phyloP scores from a whole-genome alignment of 2,329 filamentous ascomycete genomes.

The Ophiostoma perfectum region DNA sequence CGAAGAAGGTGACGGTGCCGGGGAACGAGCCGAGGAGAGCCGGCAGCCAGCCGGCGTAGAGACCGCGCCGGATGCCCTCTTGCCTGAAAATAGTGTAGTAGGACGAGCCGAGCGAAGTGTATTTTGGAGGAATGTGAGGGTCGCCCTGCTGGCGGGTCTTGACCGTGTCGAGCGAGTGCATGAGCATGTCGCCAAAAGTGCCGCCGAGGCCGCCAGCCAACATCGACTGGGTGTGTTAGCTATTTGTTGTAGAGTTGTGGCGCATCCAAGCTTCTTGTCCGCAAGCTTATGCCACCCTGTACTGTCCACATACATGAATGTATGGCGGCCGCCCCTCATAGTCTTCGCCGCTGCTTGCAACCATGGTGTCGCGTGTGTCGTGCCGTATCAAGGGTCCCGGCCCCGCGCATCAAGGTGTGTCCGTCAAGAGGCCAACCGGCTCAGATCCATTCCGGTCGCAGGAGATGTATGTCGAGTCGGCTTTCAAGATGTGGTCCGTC shows the following conservation, averaged over 20 bases:
- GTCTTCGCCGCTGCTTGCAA: conserved; percentile 32
- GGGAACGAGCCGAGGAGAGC: conserved; percentile 89
- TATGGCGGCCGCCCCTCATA: conserved; percentile 56
- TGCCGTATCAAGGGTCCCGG: conserved; percentile 10
- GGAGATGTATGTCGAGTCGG: not conserved
- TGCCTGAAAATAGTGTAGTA: conserved; percentile 92
- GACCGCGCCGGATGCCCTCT: conserved; percentile 76
- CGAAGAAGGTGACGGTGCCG: conserved; percentile 92
- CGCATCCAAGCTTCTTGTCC: not conserved
- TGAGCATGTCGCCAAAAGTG: conserved; percentile 90
- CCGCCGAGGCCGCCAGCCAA: conserved; percentile 89
- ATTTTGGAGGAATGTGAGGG: conserved; percentile 85
- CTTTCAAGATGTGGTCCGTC: not conserved
- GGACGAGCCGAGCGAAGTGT: conserved; percentile 81
- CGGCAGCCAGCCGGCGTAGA: conserved; percentile 91
- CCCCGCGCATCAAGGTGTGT: conserved; percentile 17
- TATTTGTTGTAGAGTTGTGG: not conserved
- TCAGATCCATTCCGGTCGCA: conserved; percentile 16
- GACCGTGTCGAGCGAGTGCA: conserved; percentile 98
- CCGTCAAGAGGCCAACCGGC: conserved; percentile 20
- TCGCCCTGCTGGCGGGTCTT: conserved; percentile 98
- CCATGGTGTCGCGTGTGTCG: conserved; percentile 25
- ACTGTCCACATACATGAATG: conserved; percentile 49
- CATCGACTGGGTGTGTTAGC: conserved; percentile 62
- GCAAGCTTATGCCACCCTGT: not conserved